A percentile compares a stretch with the other conserved stretches of the same genome.
Conservation (phyloP, 495 filamentous ascomycete species). For the Immersiella caudata region DNA sequence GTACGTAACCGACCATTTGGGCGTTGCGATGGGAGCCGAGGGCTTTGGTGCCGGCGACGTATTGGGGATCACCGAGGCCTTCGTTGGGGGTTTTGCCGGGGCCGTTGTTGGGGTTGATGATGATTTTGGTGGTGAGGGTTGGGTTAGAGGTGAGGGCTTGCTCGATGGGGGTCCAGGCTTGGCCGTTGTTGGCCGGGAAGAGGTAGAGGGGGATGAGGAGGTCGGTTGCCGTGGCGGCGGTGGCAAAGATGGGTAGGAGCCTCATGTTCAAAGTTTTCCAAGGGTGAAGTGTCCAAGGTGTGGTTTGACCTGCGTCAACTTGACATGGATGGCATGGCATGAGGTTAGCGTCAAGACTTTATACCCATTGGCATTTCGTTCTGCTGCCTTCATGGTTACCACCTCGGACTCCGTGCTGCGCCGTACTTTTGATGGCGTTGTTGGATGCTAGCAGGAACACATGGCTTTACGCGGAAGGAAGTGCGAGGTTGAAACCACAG, state of each 20-base stretch:
- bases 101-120: constrained; percentile 54
- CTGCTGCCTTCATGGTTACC: too few relatives aligned
- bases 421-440: too few relatives aligned
- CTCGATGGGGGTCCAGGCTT: constrained; percentile 41
- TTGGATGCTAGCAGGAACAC: too few relatives aligned
- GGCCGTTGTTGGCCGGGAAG: constrained; percentile 42
- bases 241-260: neutral
- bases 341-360: too few relatives aligned
- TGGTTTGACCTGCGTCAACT: too few relatives aligned
- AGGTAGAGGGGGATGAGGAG: constrained; percentile 56
- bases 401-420: too few relatives aligned
- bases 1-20: constrained; percentile 53
- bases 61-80: constrained; percentile 17
- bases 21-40: constrained; percentile 50
- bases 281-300: too few relatives aligned
- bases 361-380: too few relatives aligned
- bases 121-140: constrained; percentile 42
- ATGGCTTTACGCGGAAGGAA: too few relatives aligned
- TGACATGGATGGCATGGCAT: too few relatives aligned
- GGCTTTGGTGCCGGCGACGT: constrained; percentile 40
- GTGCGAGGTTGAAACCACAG: too few relatives aligned
- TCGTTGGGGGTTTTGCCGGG: constrained; percentile 39
- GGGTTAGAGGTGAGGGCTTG: constrained; percentile 31
- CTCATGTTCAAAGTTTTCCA: constrained; percentile 14
- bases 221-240: constrained; percentile 32